phyloP scores from a whole-genome alignment of 1,284 basidiomycete genomes.

The Austroboletus niveus region DNA sequence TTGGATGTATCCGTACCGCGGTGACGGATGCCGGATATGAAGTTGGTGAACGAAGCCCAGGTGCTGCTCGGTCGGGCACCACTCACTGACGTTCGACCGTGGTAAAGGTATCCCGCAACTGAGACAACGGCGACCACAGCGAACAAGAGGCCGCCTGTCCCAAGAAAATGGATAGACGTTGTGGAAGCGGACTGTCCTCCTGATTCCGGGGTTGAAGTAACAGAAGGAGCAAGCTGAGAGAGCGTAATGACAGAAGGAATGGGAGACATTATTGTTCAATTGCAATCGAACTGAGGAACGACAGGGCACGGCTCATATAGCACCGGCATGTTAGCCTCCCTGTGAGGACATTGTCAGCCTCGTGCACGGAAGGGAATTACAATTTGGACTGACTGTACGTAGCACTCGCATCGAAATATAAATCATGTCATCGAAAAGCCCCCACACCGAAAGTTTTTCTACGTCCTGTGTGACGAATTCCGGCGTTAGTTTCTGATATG shows the following conservation, averaged over 20 bases:
- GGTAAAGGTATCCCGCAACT: slow-evolving; percentile 16
- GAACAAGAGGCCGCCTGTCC: slow-evolving; percentile 21
- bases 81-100: neutral
- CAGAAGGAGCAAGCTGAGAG: slow-evolving; percentile 3
- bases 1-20: neutral
- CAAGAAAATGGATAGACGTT: slow-evolving; percentile 6
- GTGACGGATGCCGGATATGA: slow-evolving; percentile 13
- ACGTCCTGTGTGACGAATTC: no score
- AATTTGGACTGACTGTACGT: no score
- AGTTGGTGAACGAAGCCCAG: slow-evolving; percentile 8
- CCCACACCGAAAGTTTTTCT: no score
- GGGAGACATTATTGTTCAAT: slow-evolving; percentile 22
- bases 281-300: slow-evolving; percentile 1
- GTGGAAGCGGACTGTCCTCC: slow-evolving; percentile 4
- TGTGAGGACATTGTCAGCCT: no score
- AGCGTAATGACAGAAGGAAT: slow-evolving; percentile 12
- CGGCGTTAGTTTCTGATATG: no score
- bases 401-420: no score
- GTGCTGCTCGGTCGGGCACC: neutral
- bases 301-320: no score
- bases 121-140: slow-evolving; percentile 17
- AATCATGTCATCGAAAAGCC: no score
- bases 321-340: no score
- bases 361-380: no score
- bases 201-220: neutral